Conservation (phyloP, 2,329 filamentous ascomycete genomes). For the Stagonosporopsis chrysanthemi region DNA sequence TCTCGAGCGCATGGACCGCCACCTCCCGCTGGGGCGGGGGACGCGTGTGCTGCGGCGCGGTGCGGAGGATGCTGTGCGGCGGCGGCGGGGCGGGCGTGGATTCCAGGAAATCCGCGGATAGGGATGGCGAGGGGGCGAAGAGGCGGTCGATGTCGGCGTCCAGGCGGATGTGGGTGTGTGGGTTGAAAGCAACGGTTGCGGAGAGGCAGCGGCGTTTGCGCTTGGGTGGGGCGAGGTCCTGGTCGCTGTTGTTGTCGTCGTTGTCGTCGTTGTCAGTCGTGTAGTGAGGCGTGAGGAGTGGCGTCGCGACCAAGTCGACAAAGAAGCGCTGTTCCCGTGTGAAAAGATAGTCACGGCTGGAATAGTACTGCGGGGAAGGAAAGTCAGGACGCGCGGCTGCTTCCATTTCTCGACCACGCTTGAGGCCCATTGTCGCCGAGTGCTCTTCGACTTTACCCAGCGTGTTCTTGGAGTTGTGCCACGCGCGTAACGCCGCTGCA, state of each 20-base stretch:
- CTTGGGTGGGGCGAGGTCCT: not conserved
- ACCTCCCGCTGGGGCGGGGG: not conserved
- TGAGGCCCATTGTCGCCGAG: not conserved
- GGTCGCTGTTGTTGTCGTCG: not conserved
- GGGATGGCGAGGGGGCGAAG: not conserved
- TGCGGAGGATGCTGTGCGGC: not conserved
- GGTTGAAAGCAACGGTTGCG: not conserved
- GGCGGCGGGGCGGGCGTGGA: not conserved
- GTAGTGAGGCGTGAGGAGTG: not conserved
- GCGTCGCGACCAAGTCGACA: not conserved
- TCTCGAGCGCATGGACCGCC: not conserved
- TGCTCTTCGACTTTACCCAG: not conserved
- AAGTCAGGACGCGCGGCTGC: not conserved
- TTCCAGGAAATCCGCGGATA: not conserved
- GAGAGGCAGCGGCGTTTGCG: slow-evolving; percentile 1
- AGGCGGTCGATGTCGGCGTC: not conserved
- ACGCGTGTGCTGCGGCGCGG: not conserved
- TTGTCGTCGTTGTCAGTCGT: too few species aligned
- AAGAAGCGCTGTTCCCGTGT: not conserved
- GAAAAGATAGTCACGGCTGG: not conserved
- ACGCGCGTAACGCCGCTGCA: not conserved
- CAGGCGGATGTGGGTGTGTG: not conserved
- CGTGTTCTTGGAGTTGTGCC: not conserved
- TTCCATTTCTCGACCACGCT: not conserved
- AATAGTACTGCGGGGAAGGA: not conserved